Evolutionary conservation across 768 basidiomycete species (phyloP), one percentile per base, ranked within the genome.

Genomic region (Daedalea quercina): DNA sequence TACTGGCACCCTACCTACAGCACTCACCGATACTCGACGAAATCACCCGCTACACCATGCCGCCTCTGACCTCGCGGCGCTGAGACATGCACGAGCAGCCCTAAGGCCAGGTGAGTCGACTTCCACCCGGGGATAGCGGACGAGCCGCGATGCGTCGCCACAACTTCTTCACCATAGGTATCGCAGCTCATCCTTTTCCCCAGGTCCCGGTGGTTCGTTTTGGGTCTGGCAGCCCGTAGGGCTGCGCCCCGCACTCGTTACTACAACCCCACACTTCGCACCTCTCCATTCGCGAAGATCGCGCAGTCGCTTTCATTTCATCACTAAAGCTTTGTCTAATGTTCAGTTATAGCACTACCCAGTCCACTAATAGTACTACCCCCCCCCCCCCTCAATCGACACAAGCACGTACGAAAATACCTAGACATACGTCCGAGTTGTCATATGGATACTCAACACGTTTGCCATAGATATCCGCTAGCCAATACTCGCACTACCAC

Each of bases 1-100:
- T 70, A 41, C 55, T 69, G 28, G 67, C 63, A 0, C 65, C 65
- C 0, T 69, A 67, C 59, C 60, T 70, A n/a, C 65, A 69, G 26
- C 46, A 19, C 6, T 22, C 22, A 6, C 50, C 50, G 12, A 7
- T 20, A 23, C 50, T 26, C 24, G 50, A 41, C 17, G 8, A 26
- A 4, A 7, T 51, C 15, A 25, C 37, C 2, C 50, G 41, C 24
- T 41, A 42, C 35, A 42, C 50, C 50, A 51, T 51, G 50, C 50
- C 41, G 15, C 50, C 50, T 8, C n/a, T 43, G 11, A 6, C 28
- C 4, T 4, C 28, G 28, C 28, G 28, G 28, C 28, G 11, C 4
- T 31, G 11, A 31, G 28, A 4, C 6, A 4, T 11, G 11, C 11
- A 11, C 28, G 28, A 31, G 28, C 28, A 31, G 19, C 50, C 24